Evolutionary conservation across 176 grass and related monocot genomes (phyloP).

Genomic region (Oryza punctata): DNA sequence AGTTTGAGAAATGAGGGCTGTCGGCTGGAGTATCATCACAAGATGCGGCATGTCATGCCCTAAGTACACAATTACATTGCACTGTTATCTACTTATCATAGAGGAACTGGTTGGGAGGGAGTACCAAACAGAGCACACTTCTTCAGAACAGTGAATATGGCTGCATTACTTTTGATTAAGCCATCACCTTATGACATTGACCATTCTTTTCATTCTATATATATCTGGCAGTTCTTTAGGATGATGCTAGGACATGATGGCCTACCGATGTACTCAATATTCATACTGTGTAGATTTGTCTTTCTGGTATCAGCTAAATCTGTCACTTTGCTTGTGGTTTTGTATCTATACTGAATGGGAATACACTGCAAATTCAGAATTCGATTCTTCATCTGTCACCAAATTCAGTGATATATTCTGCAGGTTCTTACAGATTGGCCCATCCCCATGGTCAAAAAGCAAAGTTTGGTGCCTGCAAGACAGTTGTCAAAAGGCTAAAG

Average conservation of each 20-base stretch:
- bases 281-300: background rate
- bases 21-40: background rate
- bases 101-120: background rate
- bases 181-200: background rate
- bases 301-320: background rate
- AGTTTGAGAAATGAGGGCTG: background rate
- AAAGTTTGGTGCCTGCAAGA: slow-evolving; percentile 12
- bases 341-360: background rate
- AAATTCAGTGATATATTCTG: slow-evolving; percentile 14
- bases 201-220: slow-evolving; percentile 5
- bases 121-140: slow-evolving; percentile 11
- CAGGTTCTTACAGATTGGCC: slow-evolving; percentile 18
- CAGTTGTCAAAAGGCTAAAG: slow-evolving; percentile 40
- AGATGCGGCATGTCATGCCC: slow-evolving; percentile 4
- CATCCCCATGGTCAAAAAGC: slow-evolving; percentile 23
- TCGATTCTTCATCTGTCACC: slow-evolving; percentile 19
- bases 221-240: background rate
- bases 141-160: background rate
- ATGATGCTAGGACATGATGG: too few relatives aligned
- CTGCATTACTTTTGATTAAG: background rate
- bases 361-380: background rate
- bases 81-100: background rate
- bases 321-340: background rate
- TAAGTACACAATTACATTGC: background rate
- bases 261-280: background rate